Evolutionary conservation across 345 rosid genomes (phyloP).

Genomic region (Acer yangbiense): DNA sequence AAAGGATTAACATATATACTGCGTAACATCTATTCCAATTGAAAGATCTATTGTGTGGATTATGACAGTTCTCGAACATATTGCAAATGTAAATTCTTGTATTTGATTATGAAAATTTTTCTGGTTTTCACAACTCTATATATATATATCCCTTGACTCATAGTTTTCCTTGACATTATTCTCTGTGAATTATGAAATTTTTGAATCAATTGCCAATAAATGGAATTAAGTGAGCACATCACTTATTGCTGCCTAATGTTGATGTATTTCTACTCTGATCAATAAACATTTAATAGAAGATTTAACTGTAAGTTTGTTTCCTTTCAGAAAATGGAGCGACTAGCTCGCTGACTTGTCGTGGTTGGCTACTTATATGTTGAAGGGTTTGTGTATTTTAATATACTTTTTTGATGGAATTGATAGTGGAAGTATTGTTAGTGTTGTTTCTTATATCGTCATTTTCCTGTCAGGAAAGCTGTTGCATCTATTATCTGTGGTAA

Average conservation of each 20-base stretch:
- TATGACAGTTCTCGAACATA: constrained; percentile 70
- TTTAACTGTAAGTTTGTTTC: background rate
- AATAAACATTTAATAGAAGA: background rate
- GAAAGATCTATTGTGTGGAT: constrained; percentile 88
- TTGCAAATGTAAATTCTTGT: constrained; percentile 58
- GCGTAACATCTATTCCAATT: constrained; percentile 69
- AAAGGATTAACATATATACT: constrained; percentile 62
- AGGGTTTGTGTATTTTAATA: background rate
- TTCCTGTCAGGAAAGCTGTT: constrained; percentile 51
- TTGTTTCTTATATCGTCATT: constrained; percentile 18
- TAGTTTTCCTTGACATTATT: background rate
- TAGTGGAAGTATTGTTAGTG: background rate
- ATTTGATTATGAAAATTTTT: constrained; percentile 2
- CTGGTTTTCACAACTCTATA: background rate
- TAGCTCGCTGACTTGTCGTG: background rate
- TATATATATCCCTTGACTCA: background rate
- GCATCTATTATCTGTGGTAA: constrained; percentile 71
- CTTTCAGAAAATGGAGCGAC: constrained; percentile 1
- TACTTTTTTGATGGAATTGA: background rate
- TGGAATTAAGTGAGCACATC: background rate
- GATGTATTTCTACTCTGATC: background rate
- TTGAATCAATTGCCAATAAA: background rate
- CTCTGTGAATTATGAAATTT: background rate
- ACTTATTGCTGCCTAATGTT: background rate
- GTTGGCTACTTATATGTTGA: background rate